phyloP scores from a whole-genome alignment of 495 filamentous ascomycete species.

The Neurospora sp. region DNA sequence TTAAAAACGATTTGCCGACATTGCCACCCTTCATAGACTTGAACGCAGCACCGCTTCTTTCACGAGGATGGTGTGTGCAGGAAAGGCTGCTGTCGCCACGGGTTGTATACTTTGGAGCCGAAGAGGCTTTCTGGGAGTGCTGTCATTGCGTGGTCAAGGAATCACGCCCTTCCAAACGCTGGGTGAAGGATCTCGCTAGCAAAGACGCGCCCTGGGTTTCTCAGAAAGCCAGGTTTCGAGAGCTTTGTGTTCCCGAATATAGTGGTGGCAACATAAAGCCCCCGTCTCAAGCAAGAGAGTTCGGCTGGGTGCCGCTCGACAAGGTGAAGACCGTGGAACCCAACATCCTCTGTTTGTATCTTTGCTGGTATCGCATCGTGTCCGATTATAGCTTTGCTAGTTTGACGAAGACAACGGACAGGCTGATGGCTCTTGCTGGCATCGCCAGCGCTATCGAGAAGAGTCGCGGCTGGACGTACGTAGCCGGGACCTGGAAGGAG shows the following conservation, averaged over 20 bases:
- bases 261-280: background rate
- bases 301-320: background rate
- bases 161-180: background rate
- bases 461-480: background rate
- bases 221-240: background rate
- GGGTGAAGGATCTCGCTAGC: background rate
- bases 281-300: background rate
- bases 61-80: background rate
- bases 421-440: background rate
- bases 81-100: background rate
- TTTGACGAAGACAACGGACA: background rate
- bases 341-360: background rate
- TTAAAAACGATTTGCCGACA: background rate
- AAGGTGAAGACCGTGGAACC: background rate
- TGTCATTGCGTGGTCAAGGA: background rate
- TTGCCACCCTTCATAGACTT: fast-evolving
- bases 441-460: background rate
- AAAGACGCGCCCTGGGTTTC: background rate
- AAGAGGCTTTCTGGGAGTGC: background rate
- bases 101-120: background rate
- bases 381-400: background rate
- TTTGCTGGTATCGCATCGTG: background rate
- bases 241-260: background rate
- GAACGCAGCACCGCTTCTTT: background rate
- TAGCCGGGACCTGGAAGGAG: background rate